Evolutionary conservation across 805 yeast genomes (phyloP).

Genomic region (Metschnikowia koreensis): DNA sequence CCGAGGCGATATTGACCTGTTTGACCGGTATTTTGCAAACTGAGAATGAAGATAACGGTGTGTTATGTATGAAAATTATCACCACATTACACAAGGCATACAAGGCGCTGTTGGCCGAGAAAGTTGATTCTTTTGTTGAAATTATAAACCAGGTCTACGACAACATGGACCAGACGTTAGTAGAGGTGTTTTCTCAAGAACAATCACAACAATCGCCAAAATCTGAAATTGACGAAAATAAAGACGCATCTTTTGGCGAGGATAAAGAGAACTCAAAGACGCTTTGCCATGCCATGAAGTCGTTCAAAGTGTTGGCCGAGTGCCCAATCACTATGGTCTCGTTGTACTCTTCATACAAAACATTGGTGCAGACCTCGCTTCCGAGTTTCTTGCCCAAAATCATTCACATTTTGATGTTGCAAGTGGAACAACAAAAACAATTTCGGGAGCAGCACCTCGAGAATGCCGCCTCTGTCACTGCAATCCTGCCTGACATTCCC

Average conservation of each 20-base stretch:
- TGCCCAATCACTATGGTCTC: constrained; percentile 97
- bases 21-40: constrained; percentile 58
- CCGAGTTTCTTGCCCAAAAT: constrained; percentile 80
- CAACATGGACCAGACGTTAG: constrained; percentile 74
- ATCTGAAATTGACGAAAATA: constrained; percentile 13
- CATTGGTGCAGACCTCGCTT: constrained; percentile 65
- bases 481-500: constrained; percentile 71
- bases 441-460: constrained; percentile 47
- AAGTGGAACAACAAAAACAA: constrained; percentile 71
- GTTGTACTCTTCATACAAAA: constrained; percentile 82
- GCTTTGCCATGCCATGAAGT: constrained; percentile 65
- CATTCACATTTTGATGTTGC: constrained; percentile 66
- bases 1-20: constrained; percentile 55
- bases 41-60: constrained; percentile 96
- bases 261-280: constrained; percentile 43
- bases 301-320: constrained; percentile 90
- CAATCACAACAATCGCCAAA: constrained; percentile 10
- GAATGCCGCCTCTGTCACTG: constrained; percentile 58
- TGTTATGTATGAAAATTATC: constrained; percentile 81
- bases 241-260: constrained; percentile 10
- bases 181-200: constrained; percentile 55
- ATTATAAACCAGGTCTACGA: constrained; percentile 73
- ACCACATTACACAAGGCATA: constrained; percentile 85
- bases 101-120: constrained; percentile 61
- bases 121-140: constrained; percentile 76